Base-by-base conservation (phyloP, 2,329 filamentous ascomycete species). In the Rutstroemia sydowiana region DNA sequence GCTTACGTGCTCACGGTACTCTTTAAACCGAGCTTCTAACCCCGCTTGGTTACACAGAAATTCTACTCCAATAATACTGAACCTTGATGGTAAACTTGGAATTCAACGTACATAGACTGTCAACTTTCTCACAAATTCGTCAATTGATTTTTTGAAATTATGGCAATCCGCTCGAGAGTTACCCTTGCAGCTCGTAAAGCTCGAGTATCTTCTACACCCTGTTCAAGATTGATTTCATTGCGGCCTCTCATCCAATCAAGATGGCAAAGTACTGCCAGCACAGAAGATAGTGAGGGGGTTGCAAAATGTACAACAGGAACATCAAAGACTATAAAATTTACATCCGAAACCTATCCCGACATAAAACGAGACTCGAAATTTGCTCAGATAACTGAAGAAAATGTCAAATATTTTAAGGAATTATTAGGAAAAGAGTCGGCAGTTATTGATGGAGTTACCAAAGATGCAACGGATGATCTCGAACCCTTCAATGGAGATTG, bases 401-500 rank as follows among this genome's bases (percentile, higher is more conserved):
- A 98, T 75, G 87, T 97, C 49, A 75, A 81, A 45, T 84, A 81
- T 71, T 96, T 98, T 76, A 83, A 85, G 67, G 74, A 81, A 18
- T 71, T 96, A n/a, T 77, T 98, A 31, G 88, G 89, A 51, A 78
- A 79, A 45, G 81, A 85, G 32, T 87, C 86, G 32, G 90, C 89
- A 2, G 76, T 96, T 47, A 81, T 97, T 55, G 91, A 96, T 66
- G 88, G 88, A 46, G 78, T 95, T 50, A 88, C 82, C 3, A 70
- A 81, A 60, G 82, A 91, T 69, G 82, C 82, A 13, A 73, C 76
- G 2, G 87, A 88, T 62, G 93, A 97, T 66, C 77, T 97, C 59
- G 88, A 93, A 67, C 80, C 87, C 7, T 98, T 90, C 77, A 98
- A 98, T 71, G 82, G 84, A 66, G 93, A 98, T 72, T 98, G 95